Evolutionary conservation across 768 basidiomycete species (phyloP), one percentile per base, ranked within the genome.

Genomic region (Porphyrellus cyaneotinctus): DNA sequence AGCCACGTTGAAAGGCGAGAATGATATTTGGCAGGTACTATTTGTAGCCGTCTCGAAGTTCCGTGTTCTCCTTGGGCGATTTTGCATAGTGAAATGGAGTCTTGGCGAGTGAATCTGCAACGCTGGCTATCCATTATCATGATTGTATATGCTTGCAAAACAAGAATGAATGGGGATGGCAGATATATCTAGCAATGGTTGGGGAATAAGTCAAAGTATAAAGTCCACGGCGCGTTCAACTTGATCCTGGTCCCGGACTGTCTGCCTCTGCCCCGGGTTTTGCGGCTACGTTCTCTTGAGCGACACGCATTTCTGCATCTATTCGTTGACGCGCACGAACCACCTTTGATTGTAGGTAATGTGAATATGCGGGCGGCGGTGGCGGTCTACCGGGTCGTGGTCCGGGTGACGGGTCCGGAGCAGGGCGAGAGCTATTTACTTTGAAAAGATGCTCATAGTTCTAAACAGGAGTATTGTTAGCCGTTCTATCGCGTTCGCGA

Each of bases 341-440:
- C n/a, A 99, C 91, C 73, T 99, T 99, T 30, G 92, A 95, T 67
- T 95, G 95, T 13, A 98, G 77, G 71, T 98, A 98, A 70, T 94
- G 91, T 32, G 92, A 94, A 66, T 92, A 77, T 33, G 72, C 62
- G 20, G 77, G 77, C 24, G 69, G 73, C 22, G 71, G 59, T 6
- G 71, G 65, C 22, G 70, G 72, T 65, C 75, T 80, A 33, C 78
- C 73, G 14, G 77, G 61, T 36, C 61, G 62, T 48, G 64, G 26
- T 28, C 66, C 58, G 9, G 77, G 53, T 33, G 77, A 77, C 49
- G 61, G 72, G 53, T 77, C 75, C 14, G 82, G 74, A 42, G 78
- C 68, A 38, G 83, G 75, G n/a, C 81, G 76, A 12, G 87, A 86
- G 22, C 85, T 78, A 68, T 99, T 99, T 42, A 84, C 84, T 70